Conservation (phyloP, 2,329 filamentous ascomycete species). For the Hypoxylon sp. region DNA sequence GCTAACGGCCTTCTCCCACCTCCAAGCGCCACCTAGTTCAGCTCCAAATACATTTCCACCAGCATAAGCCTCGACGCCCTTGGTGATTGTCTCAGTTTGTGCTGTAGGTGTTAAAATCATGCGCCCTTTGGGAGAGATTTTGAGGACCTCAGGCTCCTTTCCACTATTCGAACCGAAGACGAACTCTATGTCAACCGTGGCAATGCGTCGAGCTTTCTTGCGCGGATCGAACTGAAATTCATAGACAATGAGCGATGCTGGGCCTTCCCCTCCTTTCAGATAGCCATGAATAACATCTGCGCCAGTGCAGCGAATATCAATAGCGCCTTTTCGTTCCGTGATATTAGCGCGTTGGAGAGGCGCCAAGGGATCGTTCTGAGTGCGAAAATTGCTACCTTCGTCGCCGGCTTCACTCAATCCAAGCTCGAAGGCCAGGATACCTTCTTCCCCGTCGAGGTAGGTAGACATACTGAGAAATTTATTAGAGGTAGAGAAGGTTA, state of each 20-base stretch:
- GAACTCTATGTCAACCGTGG: conserved; percentile 2
- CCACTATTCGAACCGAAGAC: conserved; percentile 2
- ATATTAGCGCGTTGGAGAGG: conserved; percentile 9
- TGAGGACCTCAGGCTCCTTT: conserved; percentile 2
- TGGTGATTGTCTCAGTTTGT: conserved; percentile 12
- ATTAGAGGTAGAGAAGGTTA: not conserved
- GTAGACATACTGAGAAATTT: not conserved
- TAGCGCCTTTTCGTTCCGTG: conserved; percentile 9
- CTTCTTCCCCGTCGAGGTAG: not conserved
- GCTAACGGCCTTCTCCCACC: conserved; percentile 9
- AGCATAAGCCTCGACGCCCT: not conserved
- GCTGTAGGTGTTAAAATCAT: conserved; percentile 1
- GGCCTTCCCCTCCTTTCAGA: conserved; percentile 3
- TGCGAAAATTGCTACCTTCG: conserved; percentile 7
- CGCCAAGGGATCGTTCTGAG: conserved; percentile 9
- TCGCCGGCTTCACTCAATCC: not conserved
- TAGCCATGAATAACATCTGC: conserved; percentile 13
- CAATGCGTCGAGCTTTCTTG: conserved; percentile 11
- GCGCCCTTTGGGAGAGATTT: conserved; percentile 4
- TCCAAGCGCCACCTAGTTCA: not conserved
- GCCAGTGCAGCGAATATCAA: conserved; percentile 12
- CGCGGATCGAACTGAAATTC: conserved; percentile 12
- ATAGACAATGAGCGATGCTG: conserved; percentile 5
- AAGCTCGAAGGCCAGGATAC: not conserved
- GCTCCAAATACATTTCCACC: conserved; percentile 5